phyloP scores from a whole-genome alignment of 2,329 filamentous ascomycete species.

The Paecilomyces formosus region DNA sequence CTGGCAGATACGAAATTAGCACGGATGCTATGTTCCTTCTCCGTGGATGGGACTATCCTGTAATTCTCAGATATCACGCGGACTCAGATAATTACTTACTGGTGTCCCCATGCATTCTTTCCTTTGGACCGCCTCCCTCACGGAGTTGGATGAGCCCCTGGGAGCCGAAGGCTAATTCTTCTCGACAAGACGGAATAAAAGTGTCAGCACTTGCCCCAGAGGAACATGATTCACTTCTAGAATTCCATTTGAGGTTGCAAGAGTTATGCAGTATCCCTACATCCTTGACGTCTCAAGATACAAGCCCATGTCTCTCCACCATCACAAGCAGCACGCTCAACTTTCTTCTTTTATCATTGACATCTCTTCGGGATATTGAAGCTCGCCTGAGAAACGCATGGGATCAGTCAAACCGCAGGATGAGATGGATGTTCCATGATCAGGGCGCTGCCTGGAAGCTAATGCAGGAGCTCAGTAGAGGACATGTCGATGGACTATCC shows the following conservation, averaged over 20 bases:
- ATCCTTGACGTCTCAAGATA: not conserved
- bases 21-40: not conserved
- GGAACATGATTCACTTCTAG: not conserved
- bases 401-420: not conserved
- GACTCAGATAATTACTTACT: not conserved
- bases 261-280: not conserved
- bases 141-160: not conserved
- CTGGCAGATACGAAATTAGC: not conserved
- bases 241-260: not conserved
- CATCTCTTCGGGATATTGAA: not conserved
- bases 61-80: not conserved
- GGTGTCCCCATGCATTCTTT: not conserved
- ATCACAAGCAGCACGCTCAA: not conserved
- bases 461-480: too few species aligned
- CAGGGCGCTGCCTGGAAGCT: not conserved
- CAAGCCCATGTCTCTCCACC: not conserved
- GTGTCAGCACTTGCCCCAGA: not conserved
- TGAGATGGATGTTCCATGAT: not conserved
- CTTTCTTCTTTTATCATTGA: not conserved
- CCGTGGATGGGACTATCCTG: not conserved
- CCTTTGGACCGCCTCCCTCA: not conserved
- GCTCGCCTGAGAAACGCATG: not conserved
- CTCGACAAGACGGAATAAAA: too few species aligned
- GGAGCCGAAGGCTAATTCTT: not conserved
- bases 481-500: too few species aligned